Percentiles rank a stretch among this genome's conserved stretches.
Conservation (phyloP, 495 filamentous ascomycete species). For the Polyplosphaeria fusca region DNA sequence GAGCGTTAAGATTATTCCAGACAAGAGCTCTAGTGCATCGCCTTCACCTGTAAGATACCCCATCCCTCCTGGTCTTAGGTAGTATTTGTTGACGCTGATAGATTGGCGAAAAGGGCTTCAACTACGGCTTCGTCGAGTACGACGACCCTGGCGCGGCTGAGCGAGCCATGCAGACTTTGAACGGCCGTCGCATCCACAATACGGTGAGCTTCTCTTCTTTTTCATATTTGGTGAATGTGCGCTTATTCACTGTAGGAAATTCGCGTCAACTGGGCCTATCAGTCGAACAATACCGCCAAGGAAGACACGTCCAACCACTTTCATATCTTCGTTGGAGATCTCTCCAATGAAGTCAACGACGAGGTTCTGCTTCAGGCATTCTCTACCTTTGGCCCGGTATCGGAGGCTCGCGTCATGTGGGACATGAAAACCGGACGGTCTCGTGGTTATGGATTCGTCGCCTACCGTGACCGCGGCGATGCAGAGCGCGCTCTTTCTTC, state of each 20-base stretch:
- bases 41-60: neutral
- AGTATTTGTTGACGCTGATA: conserved; percentile 34
- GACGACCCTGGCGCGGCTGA: conserved; percentile 96
- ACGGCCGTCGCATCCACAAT: conserved; percentile 92
- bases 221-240: neutral
- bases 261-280: conserved; percentile 98
- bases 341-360: conserved; percentile 99
- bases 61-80: neutral
- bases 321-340: conserved; percentile 97
- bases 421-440: conserved; percentile 99
- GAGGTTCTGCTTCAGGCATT: conserved; percentile 94
- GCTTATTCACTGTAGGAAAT: conserved; percentile 68
- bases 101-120: conserved; percentile 89
- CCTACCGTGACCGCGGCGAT: conserved; percentile 90
- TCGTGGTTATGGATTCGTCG: conserved; percentile 96
- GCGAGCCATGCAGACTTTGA: conserved; percentile 93
- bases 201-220: conserved; percentile 67
- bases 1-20: conserved; percentile 98
- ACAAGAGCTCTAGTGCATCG: conserved; percentile 78
- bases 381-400: conserved; percentile 92
- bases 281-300: conserved; percentile 91
- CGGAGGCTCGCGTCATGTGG: conserved; percentile 99
- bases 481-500: conserved; percentile 94
- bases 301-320: conserved; percentile 98
- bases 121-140: conserved; percentile 99